Evolutionary conservation across 2,329 filamentous ascomycete species (phyloP).

Genomic region (Ophiostoma triangulosporum): DNA sequence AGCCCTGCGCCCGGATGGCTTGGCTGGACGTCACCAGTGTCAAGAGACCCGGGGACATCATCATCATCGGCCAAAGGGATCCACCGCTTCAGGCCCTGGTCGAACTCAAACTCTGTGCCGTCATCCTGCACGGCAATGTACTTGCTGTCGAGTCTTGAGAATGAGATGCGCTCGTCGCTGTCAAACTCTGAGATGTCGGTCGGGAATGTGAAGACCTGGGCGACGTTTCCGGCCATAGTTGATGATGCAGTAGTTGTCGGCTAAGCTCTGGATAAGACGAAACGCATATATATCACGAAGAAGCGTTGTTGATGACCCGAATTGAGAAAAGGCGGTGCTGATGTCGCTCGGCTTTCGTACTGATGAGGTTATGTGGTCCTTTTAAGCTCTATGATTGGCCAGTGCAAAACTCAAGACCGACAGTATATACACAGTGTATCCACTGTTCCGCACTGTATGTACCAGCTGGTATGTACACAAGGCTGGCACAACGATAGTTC

Average conservation of each 20-base stretch:
- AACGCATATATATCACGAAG: neutral
- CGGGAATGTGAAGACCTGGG: conserved; percentile 33
- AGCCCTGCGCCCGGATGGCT: conserved; percentile 12
- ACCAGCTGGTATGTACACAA: no score
- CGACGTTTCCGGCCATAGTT: conserved; percentile 9
- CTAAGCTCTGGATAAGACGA: neutral
- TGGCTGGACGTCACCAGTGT: neutral
- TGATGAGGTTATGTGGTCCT: neutral
- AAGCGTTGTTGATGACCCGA: neutral
- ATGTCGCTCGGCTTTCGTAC: neutral
- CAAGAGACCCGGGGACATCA: neutral
- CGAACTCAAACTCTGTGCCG: conserved; percentile 74
- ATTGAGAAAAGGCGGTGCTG: neutral
- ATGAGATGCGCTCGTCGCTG: conserved; percentile 70
- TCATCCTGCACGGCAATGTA: conserved; percentile 76
- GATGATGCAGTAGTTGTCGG: neutral
- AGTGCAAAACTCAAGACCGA: neutral
- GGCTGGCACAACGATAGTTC: no score
- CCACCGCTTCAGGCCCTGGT: conserved; percentile 60
- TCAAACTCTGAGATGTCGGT: conserved; percentile 56
- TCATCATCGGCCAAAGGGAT: conserved; percentile 36
- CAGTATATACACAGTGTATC: neutral
- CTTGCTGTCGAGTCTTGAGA: conserved; percentile 68
- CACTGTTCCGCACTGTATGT: neutral
- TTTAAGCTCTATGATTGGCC: neutral